Conservation (phyloP, 23 red algal genomes). For the Gracilaria gracilis region DNA sequence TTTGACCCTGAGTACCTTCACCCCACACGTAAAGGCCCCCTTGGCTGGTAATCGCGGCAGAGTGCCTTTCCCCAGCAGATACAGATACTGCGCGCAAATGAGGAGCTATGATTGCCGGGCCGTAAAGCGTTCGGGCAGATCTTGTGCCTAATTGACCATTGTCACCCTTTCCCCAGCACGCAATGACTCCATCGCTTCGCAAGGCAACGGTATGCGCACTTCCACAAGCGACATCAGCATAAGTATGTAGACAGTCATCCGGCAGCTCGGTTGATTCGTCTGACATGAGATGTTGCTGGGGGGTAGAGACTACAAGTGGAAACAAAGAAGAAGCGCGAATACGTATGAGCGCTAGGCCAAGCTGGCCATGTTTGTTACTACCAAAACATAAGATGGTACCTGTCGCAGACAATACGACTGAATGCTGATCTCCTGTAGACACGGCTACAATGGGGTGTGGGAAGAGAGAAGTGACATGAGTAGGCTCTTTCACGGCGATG, state of each 20-base stretch:
- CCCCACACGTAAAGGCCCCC: conserved; percentile 86
- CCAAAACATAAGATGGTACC: conserved; percentile 89
- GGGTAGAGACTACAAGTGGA: conserved; percentile 41
- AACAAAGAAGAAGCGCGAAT: conserved; percentile 23
- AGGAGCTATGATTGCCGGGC: conserved; percentile 38
- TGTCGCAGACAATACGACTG: conserved; percentile 78
- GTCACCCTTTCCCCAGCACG: conserved; percentile 80
- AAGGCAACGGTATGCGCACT: conserved; percentile 78
- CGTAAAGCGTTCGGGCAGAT: conserved; percentile 48
- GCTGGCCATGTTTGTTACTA: conserved; percentile 84
- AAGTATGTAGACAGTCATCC: not conserved
- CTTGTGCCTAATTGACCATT: conserved; percentile 82
- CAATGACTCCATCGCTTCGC: conserved; percentile 62
- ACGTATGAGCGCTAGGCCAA: conserved; percentile 67
- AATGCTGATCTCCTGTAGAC: conserved; percentile 82
- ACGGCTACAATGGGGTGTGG: conserved; percentile 66
- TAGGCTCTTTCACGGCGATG: conserved; percentile 38
- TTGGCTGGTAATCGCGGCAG: conserved; percentile 66
- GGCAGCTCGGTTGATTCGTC: not conserved
- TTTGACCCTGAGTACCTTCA: conserved; percentile 79
- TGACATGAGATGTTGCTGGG: conserved; percentile 20
- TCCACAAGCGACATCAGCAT: conserved; percentile 71
- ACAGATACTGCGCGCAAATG: conserved; percentile 64
- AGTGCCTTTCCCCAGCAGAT: conserved; percentile 80
- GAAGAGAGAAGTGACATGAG: conserved; percentile 56